Evolutionary conservation across 495 filamentous ascomycete genomes (phyloP).

Genomic region (Daldinia decipiens): DNA sequence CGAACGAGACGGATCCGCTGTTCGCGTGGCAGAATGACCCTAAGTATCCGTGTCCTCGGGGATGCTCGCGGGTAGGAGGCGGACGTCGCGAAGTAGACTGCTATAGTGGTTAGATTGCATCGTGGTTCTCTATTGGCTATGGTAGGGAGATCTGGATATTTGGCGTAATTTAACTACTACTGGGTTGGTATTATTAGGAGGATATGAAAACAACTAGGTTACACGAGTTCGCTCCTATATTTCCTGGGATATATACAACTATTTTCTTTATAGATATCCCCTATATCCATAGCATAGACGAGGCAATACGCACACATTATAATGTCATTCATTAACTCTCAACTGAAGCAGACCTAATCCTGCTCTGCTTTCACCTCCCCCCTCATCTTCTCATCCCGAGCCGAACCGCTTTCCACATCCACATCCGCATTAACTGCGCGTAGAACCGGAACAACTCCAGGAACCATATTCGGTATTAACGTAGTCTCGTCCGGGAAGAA

Average conservation of each 20-base stretch:
- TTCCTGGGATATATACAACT: not conserved
- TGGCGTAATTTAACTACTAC: not conserved
- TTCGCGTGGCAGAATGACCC: conserved; percentile 65
- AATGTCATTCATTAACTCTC: not conserved
- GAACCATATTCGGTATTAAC: conserved; percentile 40
- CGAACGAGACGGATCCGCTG: conserved; percentile 62
- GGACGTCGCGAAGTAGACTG: conserved; percentile 2
- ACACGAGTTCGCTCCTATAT: not conserved
- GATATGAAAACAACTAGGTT: not conserved
- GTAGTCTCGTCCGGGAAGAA: conserved; percentile 51
- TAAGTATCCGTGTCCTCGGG: conserved; percentile 54
- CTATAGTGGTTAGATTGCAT: not conserved
- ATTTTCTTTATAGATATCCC: too few relatives aligned
- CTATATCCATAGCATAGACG: not conserved
- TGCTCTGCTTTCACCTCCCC: conserved; percentile 8
- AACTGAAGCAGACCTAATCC: not conserved
- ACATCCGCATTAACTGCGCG: conserved; percentile 31
- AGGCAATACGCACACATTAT: not conserved
- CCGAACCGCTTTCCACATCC: conserved; percentile 27
- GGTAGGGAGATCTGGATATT: not conserved
- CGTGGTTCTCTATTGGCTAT: not conserved
- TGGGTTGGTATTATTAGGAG: not conserved
- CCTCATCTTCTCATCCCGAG: conserved; percentile 20
- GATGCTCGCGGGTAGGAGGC: conserved; percentile 50
- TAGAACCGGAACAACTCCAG: conserved; percentile 25